Evolutionary conservation across 768 basidiomycete species (phyloP).

Genomic region (Macrolepiota albuminosa): DNA sequence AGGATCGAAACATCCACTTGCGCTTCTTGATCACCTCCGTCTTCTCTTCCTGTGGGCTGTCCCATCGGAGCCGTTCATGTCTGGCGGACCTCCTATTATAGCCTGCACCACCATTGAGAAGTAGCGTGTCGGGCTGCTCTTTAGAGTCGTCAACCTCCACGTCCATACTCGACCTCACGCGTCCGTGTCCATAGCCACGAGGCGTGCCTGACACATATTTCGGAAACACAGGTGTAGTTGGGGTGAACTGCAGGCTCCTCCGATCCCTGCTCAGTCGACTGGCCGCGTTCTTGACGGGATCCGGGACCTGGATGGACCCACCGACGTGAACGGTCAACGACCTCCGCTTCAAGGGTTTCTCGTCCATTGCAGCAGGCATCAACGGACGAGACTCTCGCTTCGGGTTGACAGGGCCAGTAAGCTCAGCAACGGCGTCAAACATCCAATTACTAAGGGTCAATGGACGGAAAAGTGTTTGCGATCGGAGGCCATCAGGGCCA

Average conservation of each 20-base stretch:
- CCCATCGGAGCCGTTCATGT: conserved; percentile 19
- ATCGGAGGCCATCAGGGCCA: conserved; percentile 23
- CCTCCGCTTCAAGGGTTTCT: conserved; percentile 8
- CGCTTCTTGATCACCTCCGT: conserved; percentile 2
- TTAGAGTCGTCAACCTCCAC: conserved; percentile 29
- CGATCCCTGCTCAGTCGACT: conserved; percentile 21
- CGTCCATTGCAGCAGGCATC: conserved; percentile 26
- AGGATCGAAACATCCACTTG: not conserved
- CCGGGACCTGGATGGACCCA: conserved; percentile 16
- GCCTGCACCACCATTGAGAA: conserved; percentile 34
- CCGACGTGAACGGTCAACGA: conserved; percentile 19
- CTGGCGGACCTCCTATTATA: conserved; percentile 19
- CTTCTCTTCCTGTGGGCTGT: conserved; percentile 14
- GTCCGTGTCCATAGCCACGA: not conserved
- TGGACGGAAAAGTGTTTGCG: conserved; percentile 45
- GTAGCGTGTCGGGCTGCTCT: conserved; percentile 39
- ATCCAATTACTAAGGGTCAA: conserved; percentile 77
- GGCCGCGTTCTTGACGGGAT: not conserved
- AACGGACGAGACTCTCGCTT: conserved; percentile 21
- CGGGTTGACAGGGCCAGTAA: conserved; percentile 35
- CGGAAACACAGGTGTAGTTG: conserved; percentile 40
- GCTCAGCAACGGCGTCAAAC: conserved; percentile 72
- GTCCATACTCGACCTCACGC: conserved; percentile 10
- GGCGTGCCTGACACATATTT: conserved; percentile 10
- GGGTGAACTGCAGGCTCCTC: conserved; percentile 64